Base-by-base conservation (phyloP, 345 rosid genomes). In the Passiflora organensis region DNA sequence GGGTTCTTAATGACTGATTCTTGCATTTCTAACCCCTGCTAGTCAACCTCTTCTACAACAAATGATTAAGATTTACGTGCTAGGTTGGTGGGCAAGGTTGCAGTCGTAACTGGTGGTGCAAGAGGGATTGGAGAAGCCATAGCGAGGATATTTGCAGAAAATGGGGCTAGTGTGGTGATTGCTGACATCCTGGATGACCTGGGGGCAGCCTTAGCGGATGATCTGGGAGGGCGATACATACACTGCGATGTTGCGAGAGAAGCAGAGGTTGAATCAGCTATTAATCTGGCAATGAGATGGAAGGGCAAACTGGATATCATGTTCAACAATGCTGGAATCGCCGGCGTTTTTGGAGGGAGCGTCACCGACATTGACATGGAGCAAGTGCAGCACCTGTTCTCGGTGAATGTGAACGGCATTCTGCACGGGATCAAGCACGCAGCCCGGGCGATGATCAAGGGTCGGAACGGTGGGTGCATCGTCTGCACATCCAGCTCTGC, bases 101-200 rank as follows among this genome's bases (percentile, higher is more conserved):
- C 80, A 6, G 74, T 87, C 0, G 71, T 90, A 64, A 87, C 94
- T 1, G 97, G 91, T 5, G 97, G 89, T 20, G 95, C 95, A 34
- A 83, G 89, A 68, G 97, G 95, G 16, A 90, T 85, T 2, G 95
- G 95, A 46, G 97, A 89, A 6, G 89, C 94, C 20, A 74, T 86
- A 6, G 95, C 94, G 14, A 81, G 58, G 48, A 17, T 81, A n/a
- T 83, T 87, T 43, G 65, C 89, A 6, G 63, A 85, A 55, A 69
- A 80, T 14, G 97, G 97, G 0, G 97, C 97, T 0, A 54, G 68
- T 51, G 81, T 90, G 1, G 71, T 90, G 17, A 64, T 90, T 0
- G 94, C 91, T 0, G 97, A 90, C 68, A 70, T 90, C 21, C 59
- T 90, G 1, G 91, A 85, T 16, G 77, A 81, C 1, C 52, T 76